phyloP scores from a whole-genome alignment of 2,329 filamentous ascomycete genomes.

The Phialophora chinensis region DNA sequence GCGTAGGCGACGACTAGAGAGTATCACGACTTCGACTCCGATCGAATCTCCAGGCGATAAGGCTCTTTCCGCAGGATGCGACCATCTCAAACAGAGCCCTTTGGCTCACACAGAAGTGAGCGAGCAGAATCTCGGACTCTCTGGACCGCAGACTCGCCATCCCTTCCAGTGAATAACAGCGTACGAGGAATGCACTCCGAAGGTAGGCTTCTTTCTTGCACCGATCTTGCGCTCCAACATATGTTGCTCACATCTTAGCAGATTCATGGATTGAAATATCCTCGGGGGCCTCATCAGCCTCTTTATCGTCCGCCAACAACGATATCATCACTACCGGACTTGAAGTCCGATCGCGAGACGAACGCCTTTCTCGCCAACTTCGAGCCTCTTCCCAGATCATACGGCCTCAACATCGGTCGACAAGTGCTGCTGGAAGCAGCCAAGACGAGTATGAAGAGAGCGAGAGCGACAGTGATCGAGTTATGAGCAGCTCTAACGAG shows the following conservation, averaged over 20 bases:
- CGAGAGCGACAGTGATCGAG: constrained; percentile 82
- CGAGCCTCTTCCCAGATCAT: constrained; percentile 42
- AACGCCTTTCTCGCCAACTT: constrained; percentile 65
- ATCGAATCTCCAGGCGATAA: constrained; percentile 1
- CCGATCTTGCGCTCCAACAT: background rate
- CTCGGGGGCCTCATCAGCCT: constrained; percentile 92
- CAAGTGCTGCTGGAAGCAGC: constrained; percentile 67
- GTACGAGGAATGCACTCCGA: constrained; percentile 37
- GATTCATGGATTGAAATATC: constrained; percentile 97
- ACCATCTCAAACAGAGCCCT: constrained; percentile 33
- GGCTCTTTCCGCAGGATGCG: constrained; percentile 26
- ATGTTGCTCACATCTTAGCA: constrained; percentile 57
- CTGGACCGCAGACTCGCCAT: constrained; percentile 21
- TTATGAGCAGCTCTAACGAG: constrained; percentile 69
- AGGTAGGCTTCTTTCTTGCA: constrained; percentile 28
- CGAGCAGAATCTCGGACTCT: constrained; percentile 24
- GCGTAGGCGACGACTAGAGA: background rate
- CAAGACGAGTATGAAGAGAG: constrained; percentile 96
- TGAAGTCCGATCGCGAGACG: constrained; percentile 68
- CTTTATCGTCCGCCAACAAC: constrained; percentile 74
- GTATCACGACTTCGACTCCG: background rate
- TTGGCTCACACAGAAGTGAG: constrained; percentile 32
- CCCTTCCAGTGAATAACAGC: constrained; percentile 22
- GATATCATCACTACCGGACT: constrained; percentile 92
- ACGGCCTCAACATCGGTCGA: constrained; percentile 49